phyloP scores from a whole-genome alignment of 495 filamentous ascomycete species.

The Aspergillus sclerotiicarbonarius region DNA sequence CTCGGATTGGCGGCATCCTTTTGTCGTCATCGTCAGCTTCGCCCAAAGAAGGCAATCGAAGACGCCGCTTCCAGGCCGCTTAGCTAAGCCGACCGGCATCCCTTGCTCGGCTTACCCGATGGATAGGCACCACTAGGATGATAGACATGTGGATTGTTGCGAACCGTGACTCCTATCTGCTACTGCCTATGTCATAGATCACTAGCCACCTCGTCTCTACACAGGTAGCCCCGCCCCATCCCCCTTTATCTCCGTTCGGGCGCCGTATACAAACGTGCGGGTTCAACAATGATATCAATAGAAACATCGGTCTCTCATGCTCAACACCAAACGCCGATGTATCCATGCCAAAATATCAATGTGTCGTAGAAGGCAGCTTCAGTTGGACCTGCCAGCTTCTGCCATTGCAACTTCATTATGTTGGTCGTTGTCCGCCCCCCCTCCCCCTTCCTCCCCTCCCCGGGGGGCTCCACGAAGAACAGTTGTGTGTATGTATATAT shows the following conservation, averaged over 20 bases:
- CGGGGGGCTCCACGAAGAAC: background rate
- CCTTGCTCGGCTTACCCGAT: too few species aligned
- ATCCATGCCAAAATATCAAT: background rate
- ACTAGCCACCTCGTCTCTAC: too few species aligned
- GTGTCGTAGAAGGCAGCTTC: constrained; percentile 5
- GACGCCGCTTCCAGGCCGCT: constrained; percentile 35
- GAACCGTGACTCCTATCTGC: too few species aligned
- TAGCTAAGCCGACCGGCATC: constrained; percentile 21
- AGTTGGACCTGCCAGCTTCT: constrained; percentile 18
- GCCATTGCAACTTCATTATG: constrained; percentile 6
- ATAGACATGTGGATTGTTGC: too few species aligned
- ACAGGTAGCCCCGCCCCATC: too few species aligned
- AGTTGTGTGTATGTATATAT: constrained; percentile 2
- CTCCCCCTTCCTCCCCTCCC: too few species aligned
- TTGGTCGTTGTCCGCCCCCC: background rate
- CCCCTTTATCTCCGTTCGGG: background rate
- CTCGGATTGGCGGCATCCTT: background rate
- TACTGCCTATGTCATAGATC: too few species aligned
- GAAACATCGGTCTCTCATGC: background rate
- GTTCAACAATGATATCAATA: background rate
- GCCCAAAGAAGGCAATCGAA: constrained; percentile 28
- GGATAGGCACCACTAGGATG: too few species aligned
- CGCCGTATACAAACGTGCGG: background rate
- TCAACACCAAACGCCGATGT: constrained; percentile 14
- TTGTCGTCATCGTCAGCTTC: background rate